Evolutionary conservation across 768 basidiomycete species (phyloP), one percentile per base, ranked within the genome.

Genomic region (Boletus huronensis): DNA sequence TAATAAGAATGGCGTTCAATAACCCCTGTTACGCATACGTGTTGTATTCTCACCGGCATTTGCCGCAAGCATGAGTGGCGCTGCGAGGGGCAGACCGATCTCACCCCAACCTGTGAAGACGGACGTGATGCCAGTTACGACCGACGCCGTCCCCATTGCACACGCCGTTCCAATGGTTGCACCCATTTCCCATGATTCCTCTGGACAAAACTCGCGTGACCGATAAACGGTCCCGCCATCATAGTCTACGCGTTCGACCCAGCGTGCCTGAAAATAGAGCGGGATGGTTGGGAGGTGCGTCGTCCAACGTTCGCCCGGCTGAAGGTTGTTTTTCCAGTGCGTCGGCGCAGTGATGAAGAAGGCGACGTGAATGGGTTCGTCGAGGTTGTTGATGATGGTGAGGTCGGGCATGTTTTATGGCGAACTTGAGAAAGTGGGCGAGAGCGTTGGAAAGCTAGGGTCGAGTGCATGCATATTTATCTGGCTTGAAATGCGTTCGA

Each of bases 131-230:
- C 49, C 63, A 10, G 45, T 53, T 3, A 66, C 23, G 25, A 65
- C 64, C 0, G 64, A 63, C n/a, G 62, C 62, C 5, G 58, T 60
- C n/a, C 62, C 62, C 3, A 51, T 35, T 5, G 48, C 62, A n/a
- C 61, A 63, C 9, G 61, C 62, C 1, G 29, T 8, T 8, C 61
- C 58, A 0, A 63, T 59, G 1, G 58, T 52, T 3, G 53, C 64
- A 1, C 58, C 49, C 62, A 58, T 64, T 16, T 64, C 54, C 59
- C 49, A 57, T 16, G 64, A 64, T 5, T 66, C 61, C 2, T 48
- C 50, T 1, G 53, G 50, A 29, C 47, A 61, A 34, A 66, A 65
- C 29, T 41, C 34, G 16, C 54, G 52, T 1, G 52, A 60, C 14
- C 44, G 55, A 46, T 53, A 53, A n/a, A 47, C 31, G 3, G 16